Conservation (phyloP, 192 early-diverging fungal species). For the Chytriomyces sp. region DNA sequence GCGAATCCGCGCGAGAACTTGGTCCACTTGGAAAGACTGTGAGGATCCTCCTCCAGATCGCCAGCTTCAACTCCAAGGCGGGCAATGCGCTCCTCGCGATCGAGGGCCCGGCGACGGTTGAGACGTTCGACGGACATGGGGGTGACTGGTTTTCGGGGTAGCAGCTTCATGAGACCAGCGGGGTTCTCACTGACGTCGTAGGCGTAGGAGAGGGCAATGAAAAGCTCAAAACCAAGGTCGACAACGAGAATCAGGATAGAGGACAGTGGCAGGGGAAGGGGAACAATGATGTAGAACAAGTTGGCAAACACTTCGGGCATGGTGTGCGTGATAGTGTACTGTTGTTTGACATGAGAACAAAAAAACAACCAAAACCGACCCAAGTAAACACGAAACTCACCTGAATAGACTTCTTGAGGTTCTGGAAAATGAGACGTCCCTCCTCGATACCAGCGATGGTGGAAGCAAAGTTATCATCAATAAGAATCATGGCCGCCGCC, state of each 20-base stretch:
- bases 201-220: slow-evolving; percentile 82
- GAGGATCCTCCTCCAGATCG: neutral
- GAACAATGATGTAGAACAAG: slow-evolving; percentile 85
- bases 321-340: slow-evolving; percentile 70
- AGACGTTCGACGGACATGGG: slow-evolving; percentile 33
- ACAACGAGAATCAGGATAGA: slow-evolving; percentile 87
- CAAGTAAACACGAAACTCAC: too few relatives aligned
- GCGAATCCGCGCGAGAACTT: neutral
- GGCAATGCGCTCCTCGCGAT: neutral
- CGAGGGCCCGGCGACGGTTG: slow-evolving; percentile 14
- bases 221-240: slow-evolving; percentile 93
- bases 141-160: slow-evolving; percentile 86
- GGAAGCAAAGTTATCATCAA: slow-evolving; percentile 97
- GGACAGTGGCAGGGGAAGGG: slow-evolving; percentile 81
- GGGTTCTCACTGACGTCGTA: slow-evolving; percentile 80
- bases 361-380: too few relatives aligned
- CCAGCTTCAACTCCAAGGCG: neutral
- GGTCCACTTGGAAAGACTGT: neutral
- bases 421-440: slow-evolving; percentile 93
- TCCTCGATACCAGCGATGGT: slow-evolving; percentile 89
- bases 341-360: too few relatives aligned
- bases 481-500: slow-evolving; percentile 90
- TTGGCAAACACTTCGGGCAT: slow-evolving; percentile 86
- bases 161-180: slow-evolving; percentile 75
- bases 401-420: slow-evolving; percentile 93